phyloP scores from a whole-genome alignment of 495 filamentous ascomycete species.

The Trichoderma parareesei region DNA sequence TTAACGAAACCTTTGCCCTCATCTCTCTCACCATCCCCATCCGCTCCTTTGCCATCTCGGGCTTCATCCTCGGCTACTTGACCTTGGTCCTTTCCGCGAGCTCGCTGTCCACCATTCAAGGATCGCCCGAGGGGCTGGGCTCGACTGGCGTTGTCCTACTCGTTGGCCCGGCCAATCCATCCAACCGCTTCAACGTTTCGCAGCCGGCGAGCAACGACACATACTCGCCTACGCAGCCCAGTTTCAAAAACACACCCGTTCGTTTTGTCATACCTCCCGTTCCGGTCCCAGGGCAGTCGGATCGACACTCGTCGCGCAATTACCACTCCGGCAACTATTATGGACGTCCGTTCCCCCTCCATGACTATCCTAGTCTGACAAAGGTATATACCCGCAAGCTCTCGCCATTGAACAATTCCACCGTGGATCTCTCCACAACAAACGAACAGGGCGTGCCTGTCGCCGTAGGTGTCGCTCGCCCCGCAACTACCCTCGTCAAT shows the following conservation, averaged over 20 bases:
- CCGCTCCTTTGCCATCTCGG: constrained; percentile 48
- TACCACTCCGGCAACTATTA: constrained; percentile 24
- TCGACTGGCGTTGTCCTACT: constrained; percentile 58
- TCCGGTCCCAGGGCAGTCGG: constrained; percentile 22
- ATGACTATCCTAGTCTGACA: constrained; percentile 47
- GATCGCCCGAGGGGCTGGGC: constrained; percentile 58
- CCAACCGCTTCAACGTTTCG: constrained; percentile 52
- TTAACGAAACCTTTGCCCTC: constrained; percentile 66
- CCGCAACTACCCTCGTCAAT: constrained; percentile 54
- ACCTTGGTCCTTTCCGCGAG: constrained; percentile 60
- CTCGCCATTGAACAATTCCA: constrained; percentile 47
- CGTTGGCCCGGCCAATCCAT: constrained; percentile 52
- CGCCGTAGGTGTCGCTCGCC: constrained; percentile 63
- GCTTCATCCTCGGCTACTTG: constrained; percentile 64
- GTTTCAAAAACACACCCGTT: constrained; percentile 32
- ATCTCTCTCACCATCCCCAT: constrained; percentile 74
- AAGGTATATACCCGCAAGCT: constrained; percentile 42
- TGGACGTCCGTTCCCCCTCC: constrained; percentile 47
- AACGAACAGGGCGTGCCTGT: constrained; percentile 62
- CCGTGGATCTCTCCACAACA: constrained; percentile 52
- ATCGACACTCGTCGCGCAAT: constrained; percentile 42
- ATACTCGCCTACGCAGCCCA: constrained; percentile 21
- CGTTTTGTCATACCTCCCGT: constrained; percentile 41
- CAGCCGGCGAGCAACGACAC: constrained; percentile 28
- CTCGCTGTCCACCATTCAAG: constrained; percentile 48